Conservation (phyloP, 306 rosid genomes). For the Fragaria iinumae region DNA sequence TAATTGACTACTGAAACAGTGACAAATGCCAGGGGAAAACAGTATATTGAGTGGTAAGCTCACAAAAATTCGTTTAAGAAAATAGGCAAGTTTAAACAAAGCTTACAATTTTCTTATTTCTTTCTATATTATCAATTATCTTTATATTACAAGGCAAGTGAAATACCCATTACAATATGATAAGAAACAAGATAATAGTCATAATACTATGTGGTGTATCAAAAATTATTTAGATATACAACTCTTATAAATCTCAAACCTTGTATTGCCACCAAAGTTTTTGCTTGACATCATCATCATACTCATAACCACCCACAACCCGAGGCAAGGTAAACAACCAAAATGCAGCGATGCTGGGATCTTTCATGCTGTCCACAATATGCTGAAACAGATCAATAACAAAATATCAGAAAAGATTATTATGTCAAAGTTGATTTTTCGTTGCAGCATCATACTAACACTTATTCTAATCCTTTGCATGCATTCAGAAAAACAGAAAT, state of each 20-base stretch:
- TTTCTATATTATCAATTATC: not conserved
- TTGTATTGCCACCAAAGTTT: conserved; percentile 89
- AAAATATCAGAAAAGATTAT: conserved; percentile 32
- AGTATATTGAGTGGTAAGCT: not conserved
- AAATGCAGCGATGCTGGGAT: conserved; percentile 95
- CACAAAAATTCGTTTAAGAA: not conserved
- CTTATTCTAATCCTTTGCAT: not conserved
- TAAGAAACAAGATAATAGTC: not conserved
- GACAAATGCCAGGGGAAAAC: not conserved
- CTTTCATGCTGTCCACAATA: conserved; percentile 87
- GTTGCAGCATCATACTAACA: not conserved
- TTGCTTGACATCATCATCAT: conserved; percentile 80
- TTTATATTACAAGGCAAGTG: not conserved
- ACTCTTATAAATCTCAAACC: conserved; percentile 41
- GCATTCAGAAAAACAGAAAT: conserved; percentile 1
- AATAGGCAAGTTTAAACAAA: not conserved
- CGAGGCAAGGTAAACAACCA: conserved; percentile 90
- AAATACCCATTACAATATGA: not conserved
- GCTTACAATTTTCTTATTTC: not conserved
- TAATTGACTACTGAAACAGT: not conserved
- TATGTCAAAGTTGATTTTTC: conserved; percentile 6
- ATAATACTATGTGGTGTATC: not conserved
- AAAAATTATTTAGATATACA: conserved; percentile 3
- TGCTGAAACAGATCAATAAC: conserved; percentile 52
- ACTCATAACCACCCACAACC: conserved; percentile 76